Evolutionary conservation across 2,329 filamentous ascomycete genomes (phyloP).

Genomic region (Pseudogymnoascus sp.): DNA sequence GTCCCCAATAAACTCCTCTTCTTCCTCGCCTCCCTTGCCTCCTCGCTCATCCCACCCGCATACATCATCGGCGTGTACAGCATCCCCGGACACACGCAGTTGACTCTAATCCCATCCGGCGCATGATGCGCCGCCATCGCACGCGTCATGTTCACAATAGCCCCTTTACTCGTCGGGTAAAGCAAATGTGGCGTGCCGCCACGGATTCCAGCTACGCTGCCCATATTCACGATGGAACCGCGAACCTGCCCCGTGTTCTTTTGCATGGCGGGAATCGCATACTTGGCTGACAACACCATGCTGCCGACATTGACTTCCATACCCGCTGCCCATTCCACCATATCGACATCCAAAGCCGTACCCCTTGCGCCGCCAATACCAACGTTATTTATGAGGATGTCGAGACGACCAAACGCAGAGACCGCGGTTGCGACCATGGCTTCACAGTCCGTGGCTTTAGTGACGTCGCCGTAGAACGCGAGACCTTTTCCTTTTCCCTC

Average conservation of each 20-base stretch:
- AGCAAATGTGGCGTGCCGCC: constrained; percentile 37
- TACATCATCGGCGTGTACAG: constrained; percentile 44
- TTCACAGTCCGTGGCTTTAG: constrained; percentile 34
- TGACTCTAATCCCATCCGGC: constrained; percentile 40
- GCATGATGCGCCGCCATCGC: constrained; percentile 48
- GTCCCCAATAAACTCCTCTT: constrained; percentile 43
- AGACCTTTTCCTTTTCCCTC: constrained; percentile 34
- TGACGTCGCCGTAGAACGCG: constrained; percentile 46
- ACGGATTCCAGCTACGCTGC: constrained; percentile 47
- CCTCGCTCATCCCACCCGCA: constrained; percentile 31
- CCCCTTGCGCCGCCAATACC: constrained; percentile 51
- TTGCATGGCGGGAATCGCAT: constrained; percentile 51
- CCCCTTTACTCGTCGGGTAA: constrained; percentile 40
- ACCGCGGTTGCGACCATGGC: constrained; percentile 33
- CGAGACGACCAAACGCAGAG: constrained; percentile 44
- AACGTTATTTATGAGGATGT: constrained; percentile 59
- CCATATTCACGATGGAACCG: constrained; percentile 54
- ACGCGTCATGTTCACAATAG: constrained; percentile 45
- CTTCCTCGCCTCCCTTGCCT: constrained; percentile 31
- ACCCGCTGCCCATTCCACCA: constrained; percentile 46
- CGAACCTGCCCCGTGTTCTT: constrained; percentile 39
- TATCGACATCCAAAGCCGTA: constrained; percentile 52
- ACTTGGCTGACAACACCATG: constrained; percentile 58
- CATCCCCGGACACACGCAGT: constrained; percentile 47
- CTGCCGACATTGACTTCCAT: constrained; percentile 55